Conservation (phyloP, 129 eudicot species). For the Scalesia atractyloides region DNA sequence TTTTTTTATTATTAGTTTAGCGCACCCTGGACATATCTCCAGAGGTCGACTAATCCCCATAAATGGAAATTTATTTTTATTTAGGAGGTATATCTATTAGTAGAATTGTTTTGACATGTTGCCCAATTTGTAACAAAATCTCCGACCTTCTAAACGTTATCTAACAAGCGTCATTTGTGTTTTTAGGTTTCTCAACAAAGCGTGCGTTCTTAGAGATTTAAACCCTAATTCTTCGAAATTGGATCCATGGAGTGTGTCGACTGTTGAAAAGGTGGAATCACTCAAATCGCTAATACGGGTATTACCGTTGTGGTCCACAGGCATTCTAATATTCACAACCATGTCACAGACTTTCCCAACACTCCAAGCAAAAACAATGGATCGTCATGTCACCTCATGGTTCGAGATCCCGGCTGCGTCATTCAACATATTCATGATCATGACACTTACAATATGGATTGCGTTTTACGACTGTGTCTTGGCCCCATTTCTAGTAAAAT, state of each 20-base stretch:
- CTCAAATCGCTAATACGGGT: slow-evolving; percentile 58
- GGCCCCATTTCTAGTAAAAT: slow-evolving; percentile 56
- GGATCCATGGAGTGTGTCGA: slow-evolving; percentile 60
- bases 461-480: slow-evolving; percentile 55
- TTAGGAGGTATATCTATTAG: too few relatives aligned
- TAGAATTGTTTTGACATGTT: neutral
- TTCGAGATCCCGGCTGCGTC: slow-evolving; percentile 76
- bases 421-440: slow-evolving; percentile 44
- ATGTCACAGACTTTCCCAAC: slow-evolving; percentile 41
- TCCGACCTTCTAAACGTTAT: neutral
- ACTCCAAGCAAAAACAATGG: slow-evolving; percentile 66
- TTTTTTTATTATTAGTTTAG: too few relatives aligned
- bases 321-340: slow-evolving; percentile 53
- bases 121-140: neutral
- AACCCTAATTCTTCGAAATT: neutral
- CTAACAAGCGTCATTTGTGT: neutral
- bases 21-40: too few relatives aligned
- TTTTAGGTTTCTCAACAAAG: slow-evolving; percentile 74
- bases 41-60: too few relatives aligned
- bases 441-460: slow-evolving; percentile 55
- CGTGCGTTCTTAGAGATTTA: slow-evolving; percentile 42
- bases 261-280: slow-evolving; percentile 70
- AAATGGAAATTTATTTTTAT: too few relatives aligned
- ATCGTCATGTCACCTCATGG: slow-evolving; percentile 45
- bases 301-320: slow-evolving; percentile 70